phyloP scores from a whole-genome alignment of 1,284 basidiomycete species.

The Naganishia cerealis region DNA sequence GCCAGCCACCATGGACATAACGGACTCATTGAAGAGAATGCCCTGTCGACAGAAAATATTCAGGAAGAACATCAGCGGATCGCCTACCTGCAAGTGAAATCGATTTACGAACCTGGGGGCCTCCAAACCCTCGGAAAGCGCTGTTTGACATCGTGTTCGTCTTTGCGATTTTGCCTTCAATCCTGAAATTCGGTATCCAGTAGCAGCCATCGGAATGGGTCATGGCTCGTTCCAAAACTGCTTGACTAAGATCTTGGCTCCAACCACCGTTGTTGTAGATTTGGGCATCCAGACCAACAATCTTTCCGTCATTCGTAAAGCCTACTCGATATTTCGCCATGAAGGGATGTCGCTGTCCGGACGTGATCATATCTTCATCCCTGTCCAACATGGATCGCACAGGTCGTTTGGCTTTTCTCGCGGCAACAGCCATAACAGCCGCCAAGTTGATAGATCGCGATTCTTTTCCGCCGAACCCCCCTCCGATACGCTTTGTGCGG shows the following conservation, averaged over 20 bases:
- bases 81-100: neutral
- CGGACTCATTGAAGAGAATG: constrained; percentile 48
- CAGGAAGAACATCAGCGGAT: neutral
- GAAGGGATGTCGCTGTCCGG: constrained; percentile 52
- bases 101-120: constrained; percentile 40
- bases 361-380: constrained; percentile 50
- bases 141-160: constrained; percentile 54
- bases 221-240: constrained; percentile 51
- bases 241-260: constrained; percentile 49
- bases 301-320: constrained; percentile 46
- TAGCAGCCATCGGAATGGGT: constrained; percentile 49
- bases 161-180: constrained; percentile 47
- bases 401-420: constrained; percentile 46
- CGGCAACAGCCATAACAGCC: constrained; percentile 44
- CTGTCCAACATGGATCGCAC: constrained; percentile 51
- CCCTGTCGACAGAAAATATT: constrained; percentile 33
- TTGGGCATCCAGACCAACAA: constrained; percentile 45
- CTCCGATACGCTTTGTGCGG: constrained; percentile 48
- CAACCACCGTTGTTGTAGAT: constrained; percentile 52
- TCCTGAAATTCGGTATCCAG: constrained; percentile 44
- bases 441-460: constrained; percentile 37
- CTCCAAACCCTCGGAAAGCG: constrained; percentile 52
- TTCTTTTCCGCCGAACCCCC: constrained; percentile 53
- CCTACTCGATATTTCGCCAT: constrained; percentile 48
- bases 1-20: constrained; percentile 46